Evolutionary conservation across 2,329 filamentous ascomycete species (phyloP).

Genomic region (Beauveria asiatica): DNA sequence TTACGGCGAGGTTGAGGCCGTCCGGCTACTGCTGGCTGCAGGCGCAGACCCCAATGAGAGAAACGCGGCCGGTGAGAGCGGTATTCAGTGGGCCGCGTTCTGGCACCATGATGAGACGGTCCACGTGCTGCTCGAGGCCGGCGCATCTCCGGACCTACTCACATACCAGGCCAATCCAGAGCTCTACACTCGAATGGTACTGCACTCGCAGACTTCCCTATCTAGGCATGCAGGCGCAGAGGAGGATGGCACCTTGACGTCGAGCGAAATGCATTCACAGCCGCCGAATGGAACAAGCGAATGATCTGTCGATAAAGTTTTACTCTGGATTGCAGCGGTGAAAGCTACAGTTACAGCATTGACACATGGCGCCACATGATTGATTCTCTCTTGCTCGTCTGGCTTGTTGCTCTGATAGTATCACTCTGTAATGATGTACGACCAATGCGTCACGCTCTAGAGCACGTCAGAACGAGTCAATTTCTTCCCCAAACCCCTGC

Average conservation of each 20-base stretch:
- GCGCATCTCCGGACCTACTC: not conserved
- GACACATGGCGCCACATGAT: too few relatives aligned
- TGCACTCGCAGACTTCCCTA: not conserved
- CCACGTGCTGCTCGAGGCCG: not conserved
- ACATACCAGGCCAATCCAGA: not conserved
- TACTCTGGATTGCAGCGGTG: too few relatives aligned
- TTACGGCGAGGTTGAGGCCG: slow-evolving; percentile 7
- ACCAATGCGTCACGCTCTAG: too few relatives aligned
- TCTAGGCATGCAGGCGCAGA: not conserved
- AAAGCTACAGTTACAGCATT: too few relatives aligned
- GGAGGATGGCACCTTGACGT: not conserved
- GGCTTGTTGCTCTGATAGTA: too few relatives aligned
- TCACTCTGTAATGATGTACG: too few relatives aligned
- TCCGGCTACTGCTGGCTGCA: slow-evolving; percentile 1
- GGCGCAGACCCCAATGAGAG: slow-evolving; percentile 7
- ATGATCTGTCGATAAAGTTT: too few relatives aligned
- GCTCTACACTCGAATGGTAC: not conserved
- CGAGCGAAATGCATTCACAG: too few relatives aligned
- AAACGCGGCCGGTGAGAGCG: not conserved
- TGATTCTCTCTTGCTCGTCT: too few relatives aligned
- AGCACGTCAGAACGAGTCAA: too few relatives aligned
- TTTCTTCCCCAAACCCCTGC: too few relatives aligned
- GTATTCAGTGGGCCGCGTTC: slow-evolving; percentile 9
- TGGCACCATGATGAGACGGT: slow-evolving; percentile 3
- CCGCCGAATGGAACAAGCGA: too few relatives aligned